Base-by-base conservation (phyloP, 1,284 basidiomycete species). In the Cryptococcus jaspeensis region DNA sequence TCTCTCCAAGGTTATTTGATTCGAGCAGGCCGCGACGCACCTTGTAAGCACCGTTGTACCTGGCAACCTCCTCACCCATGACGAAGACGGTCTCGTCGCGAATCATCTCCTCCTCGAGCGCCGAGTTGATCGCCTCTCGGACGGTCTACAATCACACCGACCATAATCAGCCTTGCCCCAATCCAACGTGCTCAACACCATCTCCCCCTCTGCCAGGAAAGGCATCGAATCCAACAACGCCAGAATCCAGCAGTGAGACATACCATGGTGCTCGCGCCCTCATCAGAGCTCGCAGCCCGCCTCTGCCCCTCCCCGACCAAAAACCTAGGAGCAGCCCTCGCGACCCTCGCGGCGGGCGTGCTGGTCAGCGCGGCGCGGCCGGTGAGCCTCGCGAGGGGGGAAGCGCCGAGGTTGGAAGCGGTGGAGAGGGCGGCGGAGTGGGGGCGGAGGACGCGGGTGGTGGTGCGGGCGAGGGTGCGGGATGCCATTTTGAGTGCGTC, bases 41-140 rank as follows among this genome's bases (percentile, higher is more conserved):
- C 86, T 99, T 99, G 87, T 99, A 99, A 66, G 95, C 95, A 80
- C 95, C 95, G 76, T 99, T 98, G 83, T 99, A 99, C 65, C 92
- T 87, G 53, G 96, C 95, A 55, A 99, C 96, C 80, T 99, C 96
- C 80, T 99, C 96, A 65, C 96, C 96, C 70, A 99, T 81, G 74
- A 99, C 81, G 78, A 96, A 99, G 51, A 99, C 96, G 40, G 82
- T 88, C 77, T 95, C 89, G 80, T 99, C 96, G 50, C 92, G 86
- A 70, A 89, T 77, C 96, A 99, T 99, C 82, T 99, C 96, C 81
- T 99, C 96, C 82, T 99, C 96, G 91, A 99, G 95, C 38, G 96
- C 96, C 59, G 87, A 81, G 81, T 98, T 99, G 67, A 99, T 87
- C 41, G 96, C 96, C 59, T 99, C 96, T 74, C 96, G 90, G 61